A percentile compares a stretch with the other conserved stretches of the same genome.
Conservation (phyloP, 208 protist genomes). For the Entamoeba invadens region DNA sequence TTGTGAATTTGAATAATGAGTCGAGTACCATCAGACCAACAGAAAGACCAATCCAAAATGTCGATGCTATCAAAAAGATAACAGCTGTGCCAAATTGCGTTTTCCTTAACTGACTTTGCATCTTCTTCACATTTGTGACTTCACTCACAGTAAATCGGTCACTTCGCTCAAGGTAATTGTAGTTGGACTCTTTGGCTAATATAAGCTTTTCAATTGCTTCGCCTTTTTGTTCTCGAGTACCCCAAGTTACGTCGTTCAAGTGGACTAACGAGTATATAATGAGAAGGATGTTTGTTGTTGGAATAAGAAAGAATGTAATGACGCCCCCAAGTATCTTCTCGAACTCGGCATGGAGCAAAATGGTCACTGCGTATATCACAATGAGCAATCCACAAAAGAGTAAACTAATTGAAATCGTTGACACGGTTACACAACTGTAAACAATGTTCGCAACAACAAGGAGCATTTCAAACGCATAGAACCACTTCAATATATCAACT, state of each 20-base stretch:
- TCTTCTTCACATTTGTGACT: neutral
- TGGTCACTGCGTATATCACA: neutral
- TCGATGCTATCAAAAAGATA: neutral
- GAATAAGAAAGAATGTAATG: neutral
- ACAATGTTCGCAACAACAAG: neutral
- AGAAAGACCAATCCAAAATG: neutral
- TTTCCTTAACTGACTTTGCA: neutral
- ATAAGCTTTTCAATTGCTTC: neutral
- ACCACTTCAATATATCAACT: neutral
- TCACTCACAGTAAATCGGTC: neutral
- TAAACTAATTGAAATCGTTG: neutral
- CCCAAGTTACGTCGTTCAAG: neutral
- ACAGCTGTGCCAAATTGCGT: neutral
- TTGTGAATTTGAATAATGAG: neutral
- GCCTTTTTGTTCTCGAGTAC: neutral
- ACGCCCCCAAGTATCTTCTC: neutral
- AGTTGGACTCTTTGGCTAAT: neutral
- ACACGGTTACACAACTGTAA: neutral
- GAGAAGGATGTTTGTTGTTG: neutral
- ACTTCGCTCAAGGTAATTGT: neutral
- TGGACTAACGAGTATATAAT: neutral
- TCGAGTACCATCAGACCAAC: neutral
- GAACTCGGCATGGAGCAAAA: neutral
- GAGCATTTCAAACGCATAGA: neutral
- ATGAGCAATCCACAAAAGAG: neutral